A percentile compares a stretch with the other conserved stretches of the same genome.
Conservation (phyloP, 2,329 filamentous ascomycete species). For the Tolypocladium guangdongense region DNA sequence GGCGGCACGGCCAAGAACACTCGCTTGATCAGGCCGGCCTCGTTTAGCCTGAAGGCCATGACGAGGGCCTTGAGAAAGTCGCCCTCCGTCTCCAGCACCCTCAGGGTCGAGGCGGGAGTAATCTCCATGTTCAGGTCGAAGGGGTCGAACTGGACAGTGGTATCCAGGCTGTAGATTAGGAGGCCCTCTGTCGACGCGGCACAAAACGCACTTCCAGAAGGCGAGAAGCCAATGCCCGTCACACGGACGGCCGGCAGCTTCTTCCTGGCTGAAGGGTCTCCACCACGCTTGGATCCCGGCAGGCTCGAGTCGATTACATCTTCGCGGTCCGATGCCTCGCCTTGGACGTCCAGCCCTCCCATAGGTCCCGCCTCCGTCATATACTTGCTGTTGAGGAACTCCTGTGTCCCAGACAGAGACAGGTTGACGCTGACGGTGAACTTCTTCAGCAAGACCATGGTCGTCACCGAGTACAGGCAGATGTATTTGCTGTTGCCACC, state of each 20-base stretch:
- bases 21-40: constrained; percentile 66
- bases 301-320: constrained; percentile 69
- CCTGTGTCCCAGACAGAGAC: constrained; percentile 91
- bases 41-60: constrained; percentile 95
- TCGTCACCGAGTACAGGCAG: constrained; percentile 89
- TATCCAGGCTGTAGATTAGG: constrained; percentile 86
- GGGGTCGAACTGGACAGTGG: constrained; percentile 77
- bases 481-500: constrained; percentile 98
- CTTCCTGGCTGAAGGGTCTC: constrained; percentile 69
- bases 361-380: constrained; percentile 83
- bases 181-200: constrained; percentile 91
- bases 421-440: constrained; percentile 93
- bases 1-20: constrained; percentile 80
- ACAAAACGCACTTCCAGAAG: constrained; percentile 82
- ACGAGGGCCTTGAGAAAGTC: constrained; percentile 88
- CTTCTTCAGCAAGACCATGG: constrained; percentile 85
- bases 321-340: constrained; percentile 81
- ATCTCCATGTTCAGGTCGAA: constrained; percentile 93
- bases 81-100: constrained; percentile 52
- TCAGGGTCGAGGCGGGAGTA: constrained; percentile 74
- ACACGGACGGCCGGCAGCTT: constrained; percentile 76
- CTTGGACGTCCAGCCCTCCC: constrained; percentile 77
- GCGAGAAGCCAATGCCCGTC: constrained; percentile 74
- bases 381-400: constrained; percentile 87
- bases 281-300: constrained; percentile 75